A percentile compares a stretch with the other conserved stretches of the same genome.
Evolutionary conservation across 768 basidiomycete species (phyloP).

Genomic region (Dioszegia hungarica): DNA sequence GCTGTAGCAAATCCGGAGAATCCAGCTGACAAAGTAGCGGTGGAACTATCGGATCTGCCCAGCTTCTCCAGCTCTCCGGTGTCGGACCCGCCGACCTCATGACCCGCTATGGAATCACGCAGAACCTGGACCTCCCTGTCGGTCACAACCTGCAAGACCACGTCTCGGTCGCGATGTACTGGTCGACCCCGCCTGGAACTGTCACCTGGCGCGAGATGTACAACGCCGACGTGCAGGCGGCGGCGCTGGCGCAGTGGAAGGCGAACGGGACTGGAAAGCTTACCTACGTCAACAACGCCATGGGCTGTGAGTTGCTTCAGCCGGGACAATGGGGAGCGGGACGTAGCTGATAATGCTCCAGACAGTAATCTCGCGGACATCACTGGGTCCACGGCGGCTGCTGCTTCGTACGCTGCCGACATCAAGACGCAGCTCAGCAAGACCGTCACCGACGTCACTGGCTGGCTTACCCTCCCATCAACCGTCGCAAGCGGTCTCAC

Average conservation of each 20-base stretch:
- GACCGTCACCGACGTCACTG: constrained; percentile 28
- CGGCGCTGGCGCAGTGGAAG: constrained; percentile 19
- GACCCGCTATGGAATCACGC: constrained; percentile 55
- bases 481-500: constrained; percentile 35
- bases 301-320: constrained; percentile 42
- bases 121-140: constrained; percentile 65
- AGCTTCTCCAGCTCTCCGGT: constrained; percentile 64
- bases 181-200: constrained; percentile 33
- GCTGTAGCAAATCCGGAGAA: background rate
- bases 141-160: constrained; percentile 72
- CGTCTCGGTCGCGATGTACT: constrained; percentile 44
- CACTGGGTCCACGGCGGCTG: constrained; percentile 11
- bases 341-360: background rate
- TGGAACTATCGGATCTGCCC: constrained; percentile 54
- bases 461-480: constrained; percentile 33
- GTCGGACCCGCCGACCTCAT: constrained; percentile 66
- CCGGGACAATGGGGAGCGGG: no score
- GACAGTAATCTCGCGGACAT: constrained; percentile 35
- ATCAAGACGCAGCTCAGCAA: constrained; percentile 19
- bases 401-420: constrained; percentile 25
- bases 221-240: constrained; percentile 16
- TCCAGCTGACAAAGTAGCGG: constrained; percentile 33
- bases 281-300: constrained; percentile 43
- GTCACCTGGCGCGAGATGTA: constrained; percentile 33
- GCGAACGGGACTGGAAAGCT: constrained; percentile 31